Evolutionary conservation across 2,329 filamentous ascomycete genomes (phyloP), one percentile per base, ranked within the genome.

Genomic region (Thelonectria rubi): DNA sequence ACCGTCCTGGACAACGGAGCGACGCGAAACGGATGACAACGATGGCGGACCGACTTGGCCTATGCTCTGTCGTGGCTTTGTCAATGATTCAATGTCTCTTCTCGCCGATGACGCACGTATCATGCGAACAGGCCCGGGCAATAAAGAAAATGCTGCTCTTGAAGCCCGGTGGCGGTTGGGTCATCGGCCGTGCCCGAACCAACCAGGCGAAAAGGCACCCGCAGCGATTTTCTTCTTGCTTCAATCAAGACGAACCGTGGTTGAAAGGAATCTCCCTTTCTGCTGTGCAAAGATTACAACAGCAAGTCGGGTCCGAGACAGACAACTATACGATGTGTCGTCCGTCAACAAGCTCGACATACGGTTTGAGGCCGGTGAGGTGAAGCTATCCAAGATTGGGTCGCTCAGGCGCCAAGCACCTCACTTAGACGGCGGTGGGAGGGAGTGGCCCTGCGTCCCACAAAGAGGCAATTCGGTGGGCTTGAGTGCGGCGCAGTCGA

Each of bases 281-380:
- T 34, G 32, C 12, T 12, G 32, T 14, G 12, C 9, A 3, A 14
- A 34, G 9, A 11, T 10, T 34, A 8, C 32, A 34, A 34, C 32
- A 34, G 12, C 21, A 7, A 34, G 32, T 34, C 10, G 32, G 5
- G 9, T 34, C 12, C 3, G 32, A 34, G 10, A 34, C 10, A 34
- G 5, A 34, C 32, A 34, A 37, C 34, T 11, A 15, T 37, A 37
- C 7, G 5, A 37, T 5, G 15, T 14, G 15, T 37, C 34, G 12
- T 14, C 34, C 34, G 34, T 15, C 34, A 43, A 43, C 5, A 20
- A 43, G 40, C 40, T 43, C 40, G 34, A 37, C n/a, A n/a, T n/a
- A n/a, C n/a, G 58, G 58, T 64, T 65, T 71, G 67, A 57, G 24
- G 24, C 26, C 10, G 40, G 67, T 67, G 69, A 70, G 57, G 67